Conservation (phyloP, 345 rosid genomes). For the Erysimum cheiranthoides region DNA sequence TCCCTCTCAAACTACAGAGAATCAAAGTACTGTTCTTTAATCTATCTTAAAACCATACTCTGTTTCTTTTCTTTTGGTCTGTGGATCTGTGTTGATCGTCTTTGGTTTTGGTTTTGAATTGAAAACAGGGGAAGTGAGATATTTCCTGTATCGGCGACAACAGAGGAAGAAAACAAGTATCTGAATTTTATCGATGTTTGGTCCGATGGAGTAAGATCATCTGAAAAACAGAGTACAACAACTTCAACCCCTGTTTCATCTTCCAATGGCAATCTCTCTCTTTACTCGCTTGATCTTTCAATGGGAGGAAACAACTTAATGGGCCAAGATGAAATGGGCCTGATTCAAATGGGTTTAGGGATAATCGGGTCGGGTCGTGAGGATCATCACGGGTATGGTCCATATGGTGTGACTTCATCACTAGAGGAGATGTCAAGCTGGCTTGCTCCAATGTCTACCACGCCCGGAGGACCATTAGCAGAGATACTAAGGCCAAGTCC, state of each 20-base stretch:
- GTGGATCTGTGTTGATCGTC: constrained; percentile 3
- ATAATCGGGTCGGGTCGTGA: constrained; percentile 41
- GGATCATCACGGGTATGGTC: constrained; percentile 37
- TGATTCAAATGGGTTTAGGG: constrained; percentile 51
- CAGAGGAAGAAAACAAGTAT: constrained; percentile 46
- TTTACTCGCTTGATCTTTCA: constrained; percentile 58
- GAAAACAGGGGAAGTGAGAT: constrained; percentile 39
- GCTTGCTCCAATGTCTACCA: constrained; percentile 50
- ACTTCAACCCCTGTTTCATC: constrained; percentile 47
- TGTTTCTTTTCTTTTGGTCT: constrained; percentile 7
- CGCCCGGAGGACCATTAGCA: constrained; percentile 82
- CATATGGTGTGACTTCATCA: constrained; percentile 41
- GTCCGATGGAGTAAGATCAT: constrained; percentile 52
- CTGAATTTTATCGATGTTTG: constrained; percentile 63
- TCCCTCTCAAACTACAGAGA: neutral
- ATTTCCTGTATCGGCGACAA: constrained; percentile 24
- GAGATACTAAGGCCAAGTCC: constrained; percentile 63
- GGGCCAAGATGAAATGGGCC: constrained; percentile 51
- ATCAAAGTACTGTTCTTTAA: constrained; percentile 30
- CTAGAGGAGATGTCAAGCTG: constrained; percentile 45
- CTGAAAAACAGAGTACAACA: constrained; percentile 42
- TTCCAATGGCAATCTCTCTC: constrained; percentile 48
- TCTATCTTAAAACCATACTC: neutral
- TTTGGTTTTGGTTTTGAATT: neutral
- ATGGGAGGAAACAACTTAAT: constrained; percentile 53